Evolutionary conservation across 306 rosid species (phyloP), one percentile per base, ranked within the genome.

Genomic region (Prinsepia uniflora): DNA sequence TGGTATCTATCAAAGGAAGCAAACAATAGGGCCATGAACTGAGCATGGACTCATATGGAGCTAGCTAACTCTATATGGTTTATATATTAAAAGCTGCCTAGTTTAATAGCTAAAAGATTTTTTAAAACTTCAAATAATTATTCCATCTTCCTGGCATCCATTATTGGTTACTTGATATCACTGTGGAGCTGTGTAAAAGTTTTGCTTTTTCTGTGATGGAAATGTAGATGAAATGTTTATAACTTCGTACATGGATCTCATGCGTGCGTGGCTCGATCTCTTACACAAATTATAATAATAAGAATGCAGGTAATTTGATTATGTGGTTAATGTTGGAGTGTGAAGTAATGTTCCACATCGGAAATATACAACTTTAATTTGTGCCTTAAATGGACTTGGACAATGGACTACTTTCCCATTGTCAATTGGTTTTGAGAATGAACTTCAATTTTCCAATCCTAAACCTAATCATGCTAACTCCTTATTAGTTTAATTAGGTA

Each of bases 1-100:
- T 76, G 44, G 52, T 64, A 66, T 54, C 18, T 52, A 57, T 48
- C 42, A 71, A 56, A 68, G 61, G 52, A 69, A 76, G 74, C 62
- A 59, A 39, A 46, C 43, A 60, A 47, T n/a, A 59, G 4, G 46
- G 39, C 49, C 46, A 4, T 59, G 30, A 24, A 24, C 1, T 24
- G 30, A 24, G 2, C 30, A 24, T 24, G 30, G 30, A 24, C 30
- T 24, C 30, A 22, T 2, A 39, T 59, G 15, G 13, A 59, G 64
- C 8, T 59, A 18, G 64, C 43, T 46, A 17, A 10, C 30, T 22
- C 66, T 42, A 2, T 62, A 24, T 24, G 47, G 47, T 34, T 1
- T 60, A 34, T n/a, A n/a, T n/a, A n/a, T 36, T 30, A 30, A 30
- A 30, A 30, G 3, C 2, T 30, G 36, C 36, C 36, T 30, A 30